Percentiles rank a stretch among this genome's conserved stretches.
Conservation (phyloP, 129 eudicot genomes). For the Sambucus nigra region DNA sequence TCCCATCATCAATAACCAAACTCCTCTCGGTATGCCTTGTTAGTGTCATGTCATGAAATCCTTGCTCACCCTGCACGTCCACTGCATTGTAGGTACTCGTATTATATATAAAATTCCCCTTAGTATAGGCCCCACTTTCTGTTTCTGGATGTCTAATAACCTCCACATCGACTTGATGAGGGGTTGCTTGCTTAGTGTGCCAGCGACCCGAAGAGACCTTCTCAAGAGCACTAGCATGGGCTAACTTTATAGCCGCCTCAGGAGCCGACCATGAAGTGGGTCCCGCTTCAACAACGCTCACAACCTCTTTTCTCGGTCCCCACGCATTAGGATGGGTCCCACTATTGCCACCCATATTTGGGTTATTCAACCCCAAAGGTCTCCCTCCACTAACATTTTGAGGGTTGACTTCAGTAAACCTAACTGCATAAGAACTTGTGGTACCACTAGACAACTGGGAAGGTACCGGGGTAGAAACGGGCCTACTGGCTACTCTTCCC, state of each 20-base stretch:
- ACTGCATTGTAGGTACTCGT: constrained; percentile 10
- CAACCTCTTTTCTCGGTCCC: constrained; percentile 58
- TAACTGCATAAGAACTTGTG: constrained; percentile 7
- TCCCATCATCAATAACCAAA: constrained; percentile 33
- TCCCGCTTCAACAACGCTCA: constrained; percentile 29
- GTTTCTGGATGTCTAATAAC: constrained; percentile 43
- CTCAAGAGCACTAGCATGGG: constrained; percentile 94
- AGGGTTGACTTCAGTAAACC: constrained; percentile 17
- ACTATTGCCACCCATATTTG: constrained; percentile 19
- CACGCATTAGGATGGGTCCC: constrained; percentile 64
- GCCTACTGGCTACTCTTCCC: constrained; percentile 29
- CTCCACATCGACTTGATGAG: constrained; percentile 52
- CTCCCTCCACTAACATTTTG: constrained; percentile 25
- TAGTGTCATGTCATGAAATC: constrained; percentile 21
- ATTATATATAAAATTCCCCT: constrained; percentile 23
- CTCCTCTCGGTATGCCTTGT: constrained; percentile 37
- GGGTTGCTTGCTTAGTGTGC: constrained; percentile 55
- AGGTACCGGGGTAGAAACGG: constrained; percentile 28
- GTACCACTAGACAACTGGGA: constrained; percentile 35
- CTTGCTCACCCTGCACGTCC: constrained; percentile 23
- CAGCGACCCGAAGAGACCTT: constrained; percentile 90
- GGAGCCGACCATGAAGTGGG: constrained; percentile 53
- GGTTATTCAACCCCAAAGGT: constrained; percentile 20
- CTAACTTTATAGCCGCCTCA: constrained; percentile 65
- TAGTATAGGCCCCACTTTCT: constrained; percentile 19